Conservation (phyloP, 495 filamentous ascomycete species). For the Cercophora sp. region DNA sequence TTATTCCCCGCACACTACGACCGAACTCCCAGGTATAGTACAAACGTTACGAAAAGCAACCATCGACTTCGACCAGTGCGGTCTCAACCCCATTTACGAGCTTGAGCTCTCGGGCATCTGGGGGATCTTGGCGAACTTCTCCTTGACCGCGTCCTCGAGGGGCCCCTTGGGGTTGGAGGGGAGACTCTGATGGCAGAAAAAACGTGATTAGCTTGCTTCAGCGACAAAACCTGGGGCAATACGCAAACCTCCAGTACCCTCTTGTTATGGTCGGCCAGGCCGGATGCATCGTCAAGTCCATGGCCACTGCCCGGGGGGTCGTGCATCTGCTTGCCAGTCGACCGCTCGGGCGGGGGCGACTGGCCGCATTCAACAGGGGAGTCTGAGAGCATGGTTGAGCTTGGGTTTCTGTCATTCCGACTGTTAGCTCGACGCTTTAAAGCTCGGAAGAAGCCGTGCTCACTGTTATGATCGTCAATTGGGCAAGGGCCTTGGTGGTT, state of each 20-base stretch:
- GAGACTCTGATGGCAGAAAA: too few relatives aligned
- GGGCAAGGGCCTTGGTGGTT: too few relatives aligned
- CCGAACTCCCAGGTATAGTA: too few relatives aligned
- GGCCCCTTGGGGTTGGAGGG: conserved; percentile 66
- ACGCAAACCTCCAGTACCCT: conserved; percentile 46
- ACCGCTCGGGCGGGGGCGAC: conserved; percentile 72
- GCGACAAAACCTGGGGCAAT: too few relatives aligned
- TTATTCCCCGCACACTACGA: too few relatives aligned
- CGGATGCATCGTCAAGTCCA: conserved; percentile 41
- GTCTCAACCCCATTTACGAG: neutral
- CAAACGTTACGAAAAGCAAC: too few relatives aligned
- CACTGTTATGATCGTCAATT: too few relatives aligned
- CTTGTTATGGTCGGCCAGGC: conserved; percentile 49
- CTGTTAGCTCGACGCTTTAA: too few relatives aligned
- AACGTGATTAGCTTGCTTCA: too few relatives aligned
- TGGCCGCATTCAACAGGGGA: conserved; percentile 56
- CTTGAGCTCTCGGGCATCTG: neutral
- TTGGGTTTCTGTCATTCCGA: too few relatives aligned
- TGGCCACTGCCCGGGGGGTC: conserved; percentile 56
- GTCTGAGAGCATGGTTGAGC: neutral
- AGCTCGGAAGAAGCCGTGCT: too few relatives aligned
- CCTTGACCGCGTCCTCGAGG: conserved; percentile 63
- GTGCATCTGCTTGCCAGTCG: conserved; percentile 60
- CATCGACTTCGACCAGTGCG: neutral
- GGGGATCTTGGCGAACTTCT: conserved; percentile 55